Conservation (phyloP, 306 rosid genomes). For the Cucurbita ficifolia region DNA sequence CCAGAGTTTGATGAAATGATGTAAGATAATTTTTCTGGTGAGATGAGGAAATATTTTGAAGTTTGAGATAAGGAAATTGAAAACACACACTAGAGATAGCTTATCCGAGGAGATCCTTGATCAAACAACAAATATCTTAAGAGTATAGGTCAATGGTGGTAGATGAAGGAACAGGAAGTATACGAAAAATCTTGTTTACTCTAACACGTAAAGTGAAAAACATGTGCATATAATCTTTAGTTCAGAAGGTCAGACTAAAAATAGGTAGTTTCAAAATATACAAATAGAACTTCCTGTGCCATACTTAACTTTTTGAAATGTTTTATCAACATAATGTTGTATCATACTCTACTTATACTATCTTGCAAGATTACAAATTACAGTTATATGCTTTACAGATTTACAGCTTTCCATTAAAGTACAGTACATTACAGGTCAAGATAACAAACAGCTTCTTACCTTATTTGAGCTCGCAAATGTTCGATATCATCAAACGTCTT, state of each 20-base stretch:
- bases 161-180: background rate
- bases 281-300: background rate
- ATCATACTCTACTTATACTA: background rate
- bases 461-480: constrained; percentile 90
- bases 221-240: background rate
- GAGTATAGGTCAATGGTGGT: background rate
- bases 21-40: background rate
- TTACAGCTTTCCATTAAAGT: background rate
- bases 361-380: background rate
- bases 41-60: background rate
- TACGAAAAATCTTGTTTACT: background rate
- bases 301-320: background rate
- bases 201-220: background rate
- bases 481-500: constrained; percentile 49
- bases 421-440: background rate
- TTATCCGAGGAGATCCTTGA: background rate
- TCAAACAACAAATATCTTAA: background rate
- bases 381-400: background rate
- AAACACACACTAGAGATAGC: background rate
- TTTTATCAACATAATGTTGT: background rate
- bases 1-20: background rate
- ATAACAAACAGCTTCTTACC: constrained; percentile 29
- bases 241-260: background rate
- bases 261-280: background rate
- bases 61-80: background rate